A percentile compares a stretch with the other conserved stretches of the same genome.
phyloP scores from a whole-genome alignment of 2,329 filamentous ascomycete species.

The Aotearoamyces nothofagi region DNA sequence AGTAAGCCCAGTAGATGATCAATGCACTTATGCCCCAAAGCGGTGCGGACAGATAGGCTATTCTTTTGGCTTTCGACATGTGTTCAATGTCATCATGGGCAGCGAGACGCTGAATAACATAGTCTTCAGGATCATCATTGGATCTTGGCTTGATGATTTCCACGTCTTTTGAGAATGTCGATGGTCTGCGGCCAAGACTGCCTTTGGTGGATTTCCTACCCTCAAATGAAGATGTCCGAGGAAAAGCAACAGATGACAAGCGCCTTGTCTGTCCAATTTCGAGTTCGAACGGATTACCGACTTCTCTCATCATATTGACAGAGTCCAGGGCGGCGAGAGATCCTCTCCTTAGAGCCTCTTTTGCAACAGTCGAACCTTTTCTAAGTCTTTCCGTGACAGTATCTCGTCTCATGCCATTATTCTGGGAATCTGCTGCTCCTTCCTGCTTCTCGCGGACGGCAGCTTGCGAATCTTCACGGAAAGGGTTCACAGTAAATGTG shows the following conservation, averaged over 20 bases:
- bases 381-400: no score
- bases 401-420: no score
- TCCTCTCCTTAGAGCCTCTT: neutral
- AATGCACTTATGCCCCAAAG: neutral
- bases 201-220: neutral
- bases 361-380: neutral
- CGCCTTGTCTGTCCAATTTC: neutral
- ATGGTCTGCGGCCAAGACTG: neutral
- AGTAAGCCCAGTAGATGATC: slow-evolving; percentile 23
- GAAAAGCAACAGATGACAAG: neutral
- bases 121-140: neutral
- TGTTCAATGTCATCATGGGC: neutral
- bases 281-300: neutral
- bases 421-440: no score
- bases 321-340: neutral
- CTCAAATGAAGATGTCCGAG: neutral
- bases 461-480: no score
- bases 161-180: neutral
- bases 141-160: neutral
- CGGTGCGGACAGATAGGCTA: neutral
- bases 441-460: no score
- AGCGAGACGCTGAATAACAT: neutral
- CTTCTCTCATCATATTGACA: neutral
- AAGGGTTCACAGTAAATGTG: no score
- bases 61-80: neutral